Conservation (phyloP, 179 eudicot species). For the Beta lomatogona region DNA sequence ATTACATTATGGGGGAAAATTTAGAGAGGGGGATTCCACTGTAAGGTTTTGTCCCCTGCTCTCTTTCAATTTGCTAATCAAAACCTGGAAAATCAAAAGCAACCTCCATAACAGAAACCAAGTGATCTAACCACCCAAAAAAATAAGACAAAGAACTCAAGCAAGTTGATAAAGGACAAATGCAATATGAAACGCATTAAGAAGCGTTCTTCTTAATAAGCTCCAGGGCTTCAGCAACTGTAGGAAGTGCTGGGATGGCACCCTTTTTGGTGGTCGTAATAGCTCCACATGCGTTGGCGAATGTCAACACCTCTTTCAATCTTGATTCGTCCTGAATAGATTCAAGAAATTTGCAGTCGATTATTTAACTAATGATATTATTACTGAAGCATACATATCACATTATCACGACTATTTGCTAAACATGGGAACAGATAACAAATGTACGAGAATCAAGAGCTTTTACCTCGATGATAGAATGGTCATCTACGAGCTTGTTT, state of each 20-base stretch:
- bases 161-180: neutral
- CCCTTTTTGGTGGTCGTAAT: conserved; percentile 85
- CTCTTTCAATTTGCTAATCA: conserved; percentile 15
- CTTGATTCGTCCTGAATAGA: conserved; percentile 54
- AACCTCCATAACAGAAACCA: neutral
- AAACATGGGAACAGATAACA: too few species aligned
- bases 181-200: neutral
- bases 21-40: conserved; percentile 9
- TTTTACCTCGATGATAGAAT: conserved; percentile 51
- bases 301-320: conserved; percentile 53
- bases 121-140: neutral
- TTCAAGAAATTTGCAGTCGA: too few species aligned
- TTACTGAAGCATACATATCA: too few species aligned
- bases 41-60: neutral
- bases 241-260: conserved; percentile 88
- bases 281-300: conserved; percentile 78
- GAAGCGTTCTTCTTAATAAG: conserved; percentile 35
- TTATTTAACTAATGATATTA: too few species aligned
- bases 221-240: conserved; percentile 41
- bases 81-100: conserved; percentile 16
- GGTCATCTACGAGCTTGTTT: conserved; percentile 63
- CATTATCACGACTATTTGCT: too few species aligned
- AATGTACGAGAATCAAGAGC: neutral
- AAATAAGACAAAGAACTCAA: neutral
- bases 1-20: conserved; percentile 19